Base-by-base conservation (phyloP, 2,329 filamentous ascomycete species). In the Colletotrichum costaricense region DNA sequence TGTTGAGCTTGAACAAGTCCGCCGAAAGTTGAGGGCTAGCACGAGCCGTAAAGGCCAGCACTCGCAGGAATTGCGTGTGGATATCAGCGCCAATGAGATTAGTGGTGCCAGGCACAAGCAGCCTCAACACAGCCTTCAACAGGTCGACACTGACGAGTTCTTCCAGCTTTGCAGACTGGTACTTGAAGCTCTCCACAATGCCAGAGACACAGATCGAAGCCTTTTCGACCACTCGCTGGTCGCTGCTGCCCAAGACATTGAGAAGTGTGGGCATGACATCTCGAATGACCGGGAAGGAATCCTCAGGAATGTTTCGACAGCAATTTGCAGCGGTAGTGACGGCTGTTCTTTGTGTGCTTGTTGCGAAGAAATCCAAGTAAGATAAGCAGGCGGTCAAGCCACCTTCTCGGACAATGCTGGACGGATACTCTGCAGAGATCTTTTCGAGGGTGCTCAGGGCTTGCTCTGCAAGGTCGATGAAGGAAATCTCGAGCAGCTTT, bases 271-370 rank as follows among this genome's bases (percentile, higher is more conserved):
- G 95, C 97, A 99, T 99, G 55, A 98, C 97, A 82, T 98, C 95
- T 79, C 93, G 91, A 62, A 99, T 94, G 11, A 97, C 95, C 1
- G 92, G 87, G 80, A 99, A 99, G 0, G 95, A 97, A 79, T 98
- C 97, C 78, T 96, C 93, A 1, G 95, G 94, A 22, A 99, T 97
- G 80, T 98, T 98, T 75, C 97, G 94, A 82, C 97, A 99, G 85
- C 97, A 99, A 80, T 99, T 99, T 69, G 97, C 97, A 11, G 97
- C 97, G 14, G 96, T 99, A 3, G 95, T 98, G 8, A 99, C 97
- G 7, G 97, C 97, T 16, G 96, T 98, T 76, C 97, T 91, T 83
- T 99, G 97, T 2, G 97, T 98, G 82, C 96, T 97, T 0, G 97
- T 99, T 19, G 96, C 93, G 79, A 99, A 99, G 84, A 99, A 99